Conservation (phyloP, 768 basidiomycete species). For the Leucocoprinus sp. region DNA sequence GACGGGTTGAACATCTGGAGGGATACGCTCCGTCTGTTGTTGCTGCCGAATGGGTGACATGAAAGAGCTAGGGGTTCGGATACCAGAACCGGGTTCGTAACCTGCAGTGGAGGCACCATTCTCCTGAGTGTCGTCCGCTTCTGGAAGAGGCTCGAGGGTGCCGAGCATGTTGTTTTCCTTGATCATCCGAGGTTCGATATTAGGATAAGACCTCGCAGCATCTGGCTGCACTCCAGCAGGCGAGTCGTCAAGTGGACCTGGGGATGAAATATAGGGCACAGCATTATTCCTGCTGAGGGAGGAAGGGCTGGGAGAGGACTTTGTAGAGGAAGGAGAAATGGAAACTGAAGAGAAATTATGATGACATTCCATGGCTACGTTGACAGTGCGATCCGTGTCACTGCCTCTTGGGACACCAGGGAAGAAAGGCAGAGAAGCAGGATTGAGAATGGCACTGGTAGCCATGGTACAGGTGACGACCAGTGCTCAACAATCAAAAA, state of each 20-base stretch:
- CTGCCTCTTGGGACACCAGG: conserved; percentile 54
- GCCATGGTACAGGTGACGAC: conserved; percentile 47
- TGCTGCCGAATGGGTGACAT: conserved; percentile 32
- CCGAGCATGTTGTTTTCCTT: conserved; percentile 45
- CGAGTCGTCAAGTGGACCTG: conserved; percentile 27
- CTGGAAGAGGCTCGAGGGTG: conserved; percentile 44
- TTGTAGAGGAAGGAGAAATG: conserved; percentile 46
- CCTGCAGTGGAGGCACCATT: conserved; percentile 16
- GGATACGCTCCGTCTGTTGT: conserved; percentile 22
- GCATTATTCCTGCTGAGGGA: conserved; percentile 28
- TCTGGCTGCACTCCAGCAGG: conserved; percentile 39
- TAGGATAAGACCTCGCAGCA: conserved; percentile 32
- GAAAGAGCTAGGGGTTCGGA: conserved; percentile 15
- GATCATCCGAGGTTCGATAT: conserved; percentile 26
- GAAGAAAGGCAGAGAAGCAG: conserved; percentile 80
- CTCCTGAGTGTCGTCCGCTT: conserved; percentile 38
- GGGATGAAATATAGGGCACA: conserved; percentile 28
- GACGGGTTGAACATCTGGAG: conserved; percentile 39
- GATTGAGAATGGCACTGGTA: conserved; percentile 70
- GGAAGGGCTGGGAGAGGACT: conserved; percentile 63
- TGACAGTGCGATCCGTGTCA: conserved; percentile 45
- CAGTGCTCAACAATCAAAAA: conserved; percentile 32
- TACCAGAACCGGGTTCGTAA: conserved; percentile 14
- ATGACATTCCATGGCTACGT: conserved; percentile 38
- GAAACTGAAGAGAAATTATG: conserved; percentile 48